These are phyloP conservation scores for Aspergillus luchuensis DNA, from an alignment of 2,329 filamentous ascomycete species.

Conservation along the genomic window DNA sequence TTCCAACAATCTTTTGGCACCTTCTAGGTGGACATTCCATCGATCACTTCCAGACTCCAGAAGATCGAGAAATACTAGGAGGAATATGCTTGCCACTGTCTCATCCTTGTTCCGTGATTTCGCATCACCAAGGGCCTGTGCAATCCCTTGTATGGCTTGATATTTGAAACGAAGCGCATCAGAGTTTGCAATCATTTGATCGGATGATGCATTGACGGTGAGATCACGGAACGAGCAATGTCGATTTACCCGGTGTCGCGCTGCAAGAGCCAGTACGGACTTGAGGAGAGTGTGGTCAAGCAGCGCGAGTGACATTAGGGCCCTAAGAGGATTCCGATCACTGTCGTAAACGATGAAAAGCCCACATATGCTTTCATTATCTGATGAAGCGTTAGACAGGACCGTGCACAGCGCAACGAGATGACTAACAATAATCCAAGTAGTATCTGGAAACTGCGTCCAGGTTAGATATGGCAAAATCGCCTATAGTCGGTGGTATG, in stretches of 20 bases:
- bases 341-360: slow-evolving; percentile 40
- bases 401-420: not conserved
- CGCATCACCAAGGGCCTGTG: slow-evolving; percentile 22
- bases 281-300: slow-evolving; percentile 33
- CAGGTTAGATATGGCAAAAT: slow-evolving; percentile 17
- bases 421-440: slow-evolving; percentile 36
- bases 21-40: slow-evolving; percentile 38
- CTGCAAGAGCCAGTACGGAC: slow-evolving; percentile 36
- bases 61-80: slow-evolving; percentile 37
- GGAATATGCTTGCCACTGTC: slow-evolving; percentile 38
- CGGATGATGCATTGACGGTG: slow-evolving; percentile 4
- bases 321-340: slow-evolving; percentile 37
- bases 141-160: slow-evolving; percentile 36
- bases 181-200: slow-evolving; percentile 23
- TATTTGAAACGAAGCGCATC: slow-evolving; percentile 39
- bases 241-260: slow-evolving; percentile 36
- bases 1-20: slow-evolving; percentile 32
- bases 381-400: slow-evolving; percentile 15
- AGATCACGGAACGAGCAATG: slow-evolving; percentile 25
- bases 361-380: slow-evolving; percentile 39
- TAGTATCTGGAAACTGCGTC: slow-evolving; percentile 32
- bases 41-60: slow-evolving; percentile 37
- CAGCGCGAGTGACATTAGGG: slow-evolving; percentile 34
- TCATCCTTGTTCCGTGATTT: slow-evolving; percentile 25
- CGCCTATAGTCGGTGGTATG: slow-evolving; percentile 20